Evolutionary conservation across 2,329 filamentous ascomycete genomes (phyloP).

Genomic region (Gliomastix tumulicola): DNA sequence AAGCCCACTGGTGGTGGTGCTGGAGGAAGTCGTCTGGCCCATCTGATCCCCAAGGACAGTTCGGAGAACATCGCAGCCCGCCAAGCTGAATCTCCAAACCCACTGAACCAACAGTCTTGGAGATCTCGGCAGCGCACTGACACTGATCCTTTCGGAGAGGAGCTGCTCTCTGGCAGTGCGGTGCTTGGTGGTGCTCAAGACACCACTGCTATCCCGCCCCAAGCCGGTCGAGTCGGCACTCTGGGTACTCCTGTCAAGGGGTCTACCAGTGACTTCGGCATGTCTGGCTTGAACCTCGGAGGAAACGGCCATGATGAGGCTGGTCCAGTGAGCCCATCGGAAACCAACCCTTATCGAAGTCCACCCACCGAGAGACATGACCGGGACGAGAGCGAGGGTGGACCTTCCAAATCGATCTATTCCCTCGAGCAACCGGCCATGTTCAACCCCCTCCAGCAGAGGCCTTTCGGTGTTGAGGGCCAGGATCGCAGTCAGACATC

Average conservation of each 20-base stretch:
- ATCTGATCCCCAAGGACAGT: conserved; percentile 73
- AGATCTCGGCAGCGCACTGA: conserved; percentile 59
- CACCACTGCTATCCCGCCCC: conserved; percentile 25
- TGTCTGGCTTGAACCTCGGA: conserved; percentile 52
- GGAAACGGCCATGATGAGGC: conserved; percentile 49
- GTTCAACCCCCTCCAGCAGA: conserved; percentile 49
- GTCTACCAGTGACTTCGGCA: conserved; percentile 52
- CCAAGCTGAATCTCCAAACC: conserved; percentile 33
- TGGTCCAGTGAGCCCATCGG: conserved; percentile 83
- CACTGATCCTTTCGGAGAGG: conserved; percentile 71
- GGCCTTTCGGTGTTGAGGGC: conserved; percentile 53
- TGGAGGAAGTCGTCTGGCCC: conserved; percentile 79
- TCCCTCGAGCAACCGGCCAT: conserved; percentile 30
- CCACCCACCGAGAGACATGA: conserved; percentile 70
- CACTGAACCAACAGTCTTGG: conserved; percentile 41
- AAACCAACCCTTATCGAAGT: conserved; percentile 94
- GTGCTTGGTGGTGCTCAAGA: conserved; percentile 72
- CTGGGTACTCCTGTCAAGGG: conserved; percentile 51
- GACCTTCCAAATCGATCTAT: neutral
- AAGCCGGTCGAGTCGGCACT: conserved; percentile 25
- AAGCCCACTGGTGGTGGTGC: conserved; percentile 57
- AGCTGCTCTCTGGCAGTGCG: conserved; percentile 59
- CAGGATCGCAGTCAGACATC: conserved; percentile 92
- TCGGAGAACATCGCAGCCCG: conserved; percentile 54
- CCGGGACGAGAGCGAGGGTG: conserved; percentile 49